These are phyloP conservation scores for Penicillium maclennaniae DNA, from an alignment of 495 filamentous ascomycete species.

Conservation along the genomic window DNA sequence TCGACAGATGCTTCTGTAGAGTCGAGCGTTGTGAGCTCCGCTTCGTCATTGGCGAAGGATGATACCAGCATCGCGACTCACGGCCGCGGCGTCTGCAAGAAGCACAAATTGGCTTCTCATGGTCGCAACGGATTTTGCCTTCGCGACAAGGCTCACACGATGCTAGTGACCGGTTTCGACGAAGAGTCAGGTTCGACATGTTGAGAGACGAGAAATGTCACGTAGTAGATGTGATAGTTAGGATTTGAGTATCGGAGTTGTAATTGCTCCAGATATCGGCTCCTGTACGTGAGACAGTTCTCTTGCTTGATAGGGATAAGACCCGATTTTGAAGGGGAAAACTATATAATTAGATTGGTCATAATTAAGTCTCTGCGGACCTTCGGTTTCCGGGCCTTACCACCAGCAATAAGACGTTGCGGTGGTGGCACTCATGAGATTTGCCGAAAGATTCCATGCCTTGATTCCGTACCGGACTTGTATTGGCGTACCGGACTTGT, in stretches of 20 bases:
- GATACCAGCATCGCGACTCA: constrained; percentile 16
- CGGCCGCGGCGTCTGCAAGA: constrained; percentile 14
- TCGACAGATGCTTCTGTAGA: constrained; percentile 1
- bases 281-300: no score
- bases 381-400: no score
- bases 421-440: no score
- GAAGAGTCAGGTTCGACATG: constrained; percentile 12
- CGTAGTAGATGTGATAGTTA: not conserved
- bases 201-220: not conserved
- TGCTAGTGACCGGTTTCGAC: constrained; percentile 16
- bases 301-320: no score
- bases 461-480: constrained; percentile 4
- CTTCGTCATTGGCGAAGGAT: constrained; percentile 20
- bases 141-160: constrained; percentile 21
- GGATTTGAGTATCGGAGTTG: no score
- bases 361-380: no score
- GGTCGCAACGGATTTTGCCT: constrained; percentile 18
- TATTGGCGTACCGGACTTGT: not conserved
- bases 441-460: not conserved
- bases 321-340: no score
- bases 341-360: no score
- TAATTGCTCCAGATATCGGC: no score
- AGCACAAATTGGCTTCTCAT: constrained; percentile 16
- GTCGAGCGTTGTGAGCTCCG: constrained; percentile 1
- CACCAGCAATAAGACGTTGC: no score